Evolutionary conservation across 2,329 filamentous ascomycete species (phyloP).

Genomic region (Teratosphaeria pseudoeucalypti): DNA sequence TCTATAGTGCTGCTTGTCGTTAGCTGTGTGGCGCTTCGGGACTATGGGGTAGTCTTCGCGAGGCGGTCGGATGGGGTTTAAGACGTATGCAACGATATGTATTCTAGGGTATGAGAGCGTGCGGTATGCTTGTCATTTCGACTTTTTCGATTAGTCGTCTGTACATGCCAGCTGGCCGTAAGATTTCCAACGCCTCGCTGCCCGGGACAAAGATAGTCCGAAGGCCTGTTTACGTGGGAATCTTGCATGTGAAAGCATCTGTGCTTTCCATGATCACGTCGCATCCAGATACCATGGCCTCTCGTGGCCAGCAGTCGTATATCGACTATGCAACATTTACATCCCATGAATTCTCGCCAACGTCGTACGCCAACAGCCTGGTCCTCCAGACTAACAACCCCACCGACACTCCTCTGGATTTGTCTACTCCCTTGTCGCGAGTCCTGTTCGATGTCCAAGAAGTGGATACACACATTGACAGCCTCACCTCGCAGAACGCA

Average conservation of each 20-base stretch:
- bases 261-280: neutral
- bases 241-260: neutral
- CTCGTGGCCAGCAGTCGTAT: constrained; percentile 41
- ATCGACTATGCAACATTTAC: constrained; percentile 94
- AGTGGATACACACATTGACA: constrained; percentile 90
- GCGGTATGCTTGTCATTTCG: neutral
- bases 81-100: neutral
- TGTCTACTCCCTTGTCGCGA: constrained; percentile 84
- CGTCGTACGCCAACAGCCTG: constrained; percentile 76
- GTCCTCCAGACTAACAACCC: constrained; percentile 87
- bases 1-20: neutral
- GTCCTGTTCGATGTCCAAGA: constrained; percentile 96
- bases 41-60: neutral
- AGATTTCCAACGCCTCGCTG: neutral
- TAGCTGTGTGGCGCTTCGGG: neutral
- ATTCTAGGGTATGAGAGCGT: neutral
- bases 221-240: neutral
- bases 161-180: neutral
- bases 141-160: neutral
- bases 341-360: constrained; percentile 67
- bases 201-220: neutral
- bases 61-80: neutral
- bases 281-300: neutral
- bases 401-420: constrained; percentile 78
- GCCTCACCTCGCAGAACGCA: constrained; percentile 73